A percentile compares a stretch with the other conserved stretches of the same genome.
These are phyloP conservation scores for Mortierella claussenii DNA, from an alignment of 192 early-diverging fungal species.

Conservation along the genomic window DNA sequence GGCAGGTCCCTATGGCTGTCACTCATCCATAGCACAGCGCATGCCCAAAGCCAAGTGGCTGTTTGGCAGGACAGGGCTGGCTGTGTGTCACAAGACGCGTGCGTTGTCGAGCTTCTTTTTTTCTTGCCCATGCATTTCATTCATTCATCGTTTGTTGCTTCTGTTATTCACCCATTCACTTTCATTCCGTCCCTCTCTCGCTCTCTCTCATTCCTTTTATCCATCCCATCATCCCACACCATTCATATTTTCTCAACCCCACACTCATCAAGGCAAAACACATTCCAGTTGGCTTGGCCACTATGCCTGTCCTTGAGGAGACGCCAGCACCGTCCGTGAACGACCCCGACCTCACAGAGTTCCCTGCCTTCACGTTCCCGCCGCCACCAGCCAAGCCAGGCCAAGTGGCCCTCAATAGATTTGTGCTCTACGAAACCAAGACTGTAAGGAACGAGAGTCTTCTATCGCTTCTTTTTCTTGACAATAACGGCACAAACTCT, in stretches of 20 bases:
- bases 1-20: no score
- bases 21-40: no score
- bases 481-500: no score
- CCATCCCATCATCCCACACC: neutral
- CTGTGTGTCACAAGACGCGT: no score
- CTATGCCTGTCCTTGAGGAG: neutral
- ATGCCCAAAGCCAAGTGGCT: no score
- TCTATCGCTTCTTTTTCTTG: no score
- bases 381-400: constrained; percentile 40
- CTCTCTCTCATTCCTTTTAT: neutral
- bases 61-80: no score
- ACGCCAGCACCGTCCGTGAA: neutral
- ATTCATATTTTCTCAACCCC: no score
- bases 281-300: neutral
- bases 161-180: neutral
- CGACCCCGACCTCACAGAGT: constrained; percentile 18
- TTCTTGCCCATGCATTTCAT: neutral
- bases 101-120: no score
- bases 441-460: constrained; percentile 72
- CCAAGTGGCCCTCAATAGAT: constrained; percentile 70
- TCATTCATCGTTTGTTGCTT: neutral
- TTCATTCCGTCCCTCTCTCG: neutral
- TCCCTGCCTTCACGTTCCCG: constrained; percentile 24
- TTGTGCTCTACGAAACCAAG: constrained; percentile 90
- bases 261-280: neutral